Evolutionary conservation across 169 alveolate species (phyloP).

Genomic region (Besnoitia besnoiti): DNA sequence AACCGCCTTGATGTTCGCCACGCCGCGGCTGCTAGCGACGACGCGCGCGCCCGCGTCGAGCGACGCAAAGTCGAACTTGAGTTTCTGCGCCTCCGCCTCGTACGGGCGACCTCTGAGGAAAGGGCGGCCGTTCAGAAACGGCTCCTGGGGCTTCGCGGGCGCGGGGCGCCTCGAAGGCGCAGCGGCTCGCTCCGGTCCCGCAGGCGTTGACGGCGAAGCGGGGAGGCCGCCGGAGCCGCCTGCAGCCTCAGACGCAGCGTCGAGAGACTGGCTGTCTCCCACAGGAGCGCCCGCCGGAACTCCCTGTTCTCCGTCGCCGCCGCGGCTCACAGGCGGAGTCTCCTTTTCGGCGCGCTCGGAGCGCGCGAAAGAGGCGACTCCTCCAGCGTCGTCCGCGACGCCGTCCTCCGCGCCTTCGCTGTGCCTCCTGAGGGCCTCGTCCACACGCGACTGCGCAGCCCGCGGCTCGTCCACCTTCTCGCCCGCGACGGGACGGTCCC

Average conservation of each 20-base stretch:
- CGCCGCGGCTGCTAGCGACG: slow-evolving; percentile 78
- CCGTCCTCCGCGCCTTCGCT: neutral
- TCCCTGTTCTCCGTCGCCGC: neutral
- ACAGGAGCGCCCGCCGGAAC: neutral
- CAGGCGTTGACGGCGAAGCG: neutral
- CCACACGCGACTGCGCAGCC: too few relatives aligned
- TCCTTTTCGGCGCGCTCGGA: neutral
- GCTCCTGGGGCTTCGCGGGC: slow-evolving; percentile 27
- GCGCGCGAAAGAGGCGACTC: neutral
- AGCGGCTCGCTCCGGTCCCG: neutral
- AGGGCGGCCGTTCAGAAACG: slow-evolving; percentile 68
- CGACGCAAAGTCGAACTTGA: slow-evolving; percentile 84
- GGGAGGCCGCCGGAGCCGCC: neutral
- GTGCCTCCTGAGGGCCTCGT: too few relatives aligned
- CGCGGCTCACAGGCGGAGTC: too few relatives aligned
- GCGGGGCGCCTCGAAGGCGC: neutral
- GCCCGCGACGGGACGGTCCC: too few relatives aligned
- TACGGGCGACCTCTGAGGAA: slow-evolving; percentile 70
- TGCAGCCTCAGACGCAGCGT: too few relatives aligned
- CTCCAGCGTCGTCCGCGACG: neutral
- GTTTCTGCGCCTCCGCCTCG: slow-evolving; percentile 70
- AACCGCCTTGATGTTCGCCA: slow-evolving; percentile 72
- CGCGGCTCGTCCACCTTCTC: too few relatives aligned
- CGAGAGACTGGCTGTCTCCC: neutral
- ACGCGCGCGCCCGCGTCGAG: slow-evolving; percentile 84